These are phyloP conservation scores for Escallonia rubra DNA, from an alignment of 129 eudicot species.

Conservation along the genomic window DNA sequence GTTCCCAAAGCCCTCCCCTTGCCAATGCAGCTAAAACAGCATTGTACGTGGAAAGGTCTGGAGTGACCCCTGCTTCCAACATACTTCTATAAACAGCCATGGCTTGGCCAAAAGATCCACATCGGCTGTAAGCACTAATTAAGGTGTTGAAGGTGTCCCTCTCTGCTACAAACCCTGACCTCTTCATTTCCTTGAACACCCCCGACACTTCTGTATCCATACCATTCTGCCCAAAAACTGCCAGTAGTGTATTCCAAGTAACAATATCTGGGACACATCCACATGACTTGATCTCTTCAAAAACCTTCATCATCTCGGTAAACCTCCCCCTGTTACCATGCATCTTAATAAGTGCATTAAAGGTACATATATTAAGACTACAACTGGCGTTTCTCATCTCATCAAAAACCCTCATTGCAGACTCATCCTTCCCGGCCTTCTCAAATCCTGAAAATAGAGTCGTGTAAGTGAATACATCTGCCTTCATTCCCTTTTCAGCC, in stretches of 20 bases:
- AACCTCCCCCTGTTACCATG: constrained; percentile 70
- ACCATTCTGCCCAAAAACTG: constrained; percentile 88
- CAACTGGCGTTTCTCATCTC: constrained; percentile 80
- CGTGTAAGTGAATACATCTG: constrained; percentile 87
- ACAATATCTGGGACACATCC: constrained; percentile 85
- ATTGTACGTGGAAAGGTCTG: constrained; percentile 88
- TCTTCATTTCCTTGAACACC: constrained; percentile 83
- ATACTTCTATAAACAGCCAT: constrained; percentile 66
- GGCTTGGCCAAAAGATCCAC: constrained; percentile 81
- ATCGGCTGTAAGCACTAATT: constrained; percentile 79
- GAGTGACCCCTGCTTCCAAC: constrained; percentile 81
- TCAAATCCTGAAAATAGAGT: constrained; percentile 89
- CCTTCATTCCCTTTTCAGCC: constrained; percentile 67
- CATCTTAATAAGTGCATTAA: constrained; percentile 78
- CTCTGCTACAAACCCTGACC: constrained; percentile 83
- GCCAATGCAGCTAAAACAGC: constrained; percentile 86
- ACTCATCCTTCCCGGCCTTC: constrained; percentile 84
- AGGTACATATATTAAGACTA: constrained; percentile 76
- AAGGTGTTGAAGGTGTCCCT: constrained; percentile 91
- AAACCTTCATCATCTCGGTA: constrained; percentile 76
- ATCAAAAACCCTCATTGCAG: constrained; percentile 64
- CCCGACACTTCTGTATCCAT: constrained; percentile 78
- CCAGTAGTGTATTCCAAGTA: constrained; percentile 89
- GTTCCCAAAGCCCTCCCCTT: constrained; percentile 88
- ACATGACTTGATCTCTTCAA: constrained; percentile 64